Conservation (phyloP, 106 monocot genomes). For the Dactylorhiza incarnata region DNA sequence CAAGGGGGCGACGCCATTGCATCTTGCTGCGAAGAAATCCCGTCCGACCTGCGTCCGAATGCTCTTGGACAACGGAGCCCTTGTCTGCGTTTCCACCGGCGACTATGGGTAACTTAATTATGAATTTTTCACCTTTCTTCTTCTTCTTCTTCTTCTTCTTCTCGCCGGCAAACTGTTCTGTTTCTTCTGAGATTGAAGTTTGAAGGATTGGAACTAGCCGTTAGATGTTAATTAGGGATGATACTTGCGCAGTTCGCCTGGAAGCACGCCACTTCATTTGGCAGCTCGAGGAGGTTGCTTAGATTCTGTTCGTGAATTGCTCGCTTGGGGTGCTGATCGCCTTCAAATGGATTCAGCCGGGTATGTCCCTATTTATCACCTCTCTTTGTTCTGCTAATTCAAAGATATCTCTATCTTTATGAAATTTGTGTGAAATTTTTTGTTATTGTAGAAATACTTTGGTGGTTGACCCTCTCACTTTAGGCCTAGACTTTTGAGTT, state of each 20-base stretch:
- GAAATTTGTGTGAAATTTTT: too few species aligned
- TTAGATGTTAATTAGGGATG: neutral
- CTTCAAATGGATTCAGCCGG: constrained; percentile 79
- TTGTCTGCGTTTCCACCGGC: constrained; percentile 66
- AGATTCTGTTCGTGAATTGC: constrained; percentile 83
- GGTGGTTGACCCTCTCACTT: too few species aligned
- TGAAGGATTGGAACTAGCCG: neutral
- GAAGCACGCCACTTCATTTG: constrained; percentile 86
- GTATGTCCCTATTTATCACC: constrained; percentile 17
- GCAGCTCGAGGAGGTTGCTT: constrained; percentile 82
- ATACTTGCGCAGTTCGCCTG: constrained; percentile 41
- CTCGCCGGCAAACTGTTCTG: too few species aligned
- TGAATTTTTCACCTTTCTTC: neutral
- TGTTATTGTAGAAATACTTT: too few species aligned
- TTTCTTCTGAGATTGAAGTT: neutral
- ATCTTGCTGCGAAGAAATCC: constrained; percentile 72
- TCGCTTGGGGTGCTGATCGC: constrained; percentile 93
- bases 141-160: neutral
- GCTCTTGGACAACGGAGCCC: constrained; percentile 80
- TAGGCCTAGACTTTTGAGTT: too few species aligned
- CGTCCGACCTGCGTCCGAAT: constrained; percentile 50
- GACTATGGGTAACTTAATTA: constrained; percentile 49
- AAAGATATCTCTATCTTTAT: too few species aligned
- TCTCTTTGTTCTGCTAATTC: too few species aligned
- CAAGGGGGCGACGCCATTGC: constrained; percentile 83